Conservation (phyloP, 2,329 filamentous ascomycete genomes). For the Blastomyces parvus region DNA sequence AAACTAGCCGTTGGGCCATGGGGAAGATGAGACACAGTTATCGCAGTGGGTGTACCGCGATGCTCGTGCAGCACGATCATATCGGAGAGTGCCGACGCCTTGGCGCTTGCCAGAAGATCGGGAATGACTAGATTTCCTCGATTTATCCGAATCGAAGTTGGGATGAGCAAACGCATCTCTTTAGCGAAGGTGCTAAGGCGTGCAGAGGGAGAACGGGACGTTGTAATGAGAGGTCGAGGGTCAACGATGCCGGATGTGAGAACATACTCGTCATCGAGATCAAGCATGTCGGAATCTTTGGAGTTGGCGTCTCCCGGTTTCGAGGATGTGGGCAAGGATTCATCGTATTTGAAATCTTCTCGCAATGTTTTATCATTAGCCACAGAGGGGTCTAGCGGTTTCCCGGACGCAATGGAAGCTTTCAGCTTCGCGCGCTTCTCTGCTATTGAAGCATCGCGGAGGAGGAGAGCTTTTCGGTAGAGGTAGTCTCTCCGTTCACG, state of each 20-base stretch:
- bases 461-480: constrained; percentile 75
- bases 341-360: constrained; percentile 88
- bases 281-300: constrained; percentile 73
- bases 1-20: constrained; percentile 84
- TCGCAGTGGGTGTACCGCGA: constrained; percentile 78
- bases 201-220: constrained; percentile 76
- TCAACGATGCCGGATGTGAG: constrained; percentile 86
- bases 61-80: constrained; percentile 86
- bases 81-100: constrained; percentile 71
- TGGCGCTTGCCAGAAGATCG: constrained; percentile 73
- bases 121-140: constrained; percentile 81
- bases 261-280: constrained; percentile 85
- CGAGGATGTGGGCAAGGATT: constrained; percentile 61
- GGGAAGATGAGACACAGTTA: constrained; percentile 79
- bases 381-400: constrained; percentile 69
- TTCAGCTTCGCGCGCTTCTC: constrained; percentile 84
- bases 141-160: constrained; percentile 80
- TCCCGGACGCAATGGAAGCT: constrained; percentile 77
- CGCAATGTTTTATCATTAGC: constrained; percentile 77
- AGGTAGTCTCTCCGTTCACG: constrained; percentile 78
- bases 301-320: constrained; percentile 56
- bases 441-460: constrained; percentile 84
- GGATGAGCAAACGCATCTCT: constrained; percentile 73
- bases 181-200: constrained; percentile 85
- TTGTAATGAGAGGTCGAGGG: constrained; percentile 80